Conservation (phyloP, 257 asterid genomes). For the Fraxinus cuspidata region DNA sequence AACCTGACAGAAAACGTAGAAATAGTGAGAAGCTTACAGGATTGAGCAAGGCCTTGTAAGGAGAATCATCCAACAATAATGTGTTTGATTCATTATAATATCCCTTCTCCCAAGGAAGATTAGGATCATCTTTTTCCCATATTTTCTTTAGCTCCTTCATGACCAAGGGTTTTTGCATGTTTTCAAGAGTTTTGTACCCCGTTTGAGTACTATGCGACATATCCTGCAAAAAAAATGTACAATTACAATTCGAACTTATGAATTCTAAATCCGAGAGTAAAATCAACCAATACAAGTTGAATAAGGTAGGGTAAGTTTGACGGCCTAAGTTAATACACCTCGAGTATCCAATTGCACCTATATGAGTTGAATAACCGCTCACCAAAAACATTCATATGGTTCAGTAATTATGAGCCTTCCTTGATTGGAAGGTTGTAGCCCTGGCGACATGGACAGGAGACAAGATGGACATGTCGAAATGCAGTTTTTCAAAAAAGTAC, state of each 20-base stretch:
- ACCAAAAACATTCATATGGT: neutral
- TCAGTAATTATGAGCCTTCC: neutral
- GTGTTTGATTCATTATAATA: slow-evolving; percentile 82
- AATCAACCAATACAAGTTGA: neutral
- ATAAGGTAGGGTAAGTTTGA: neutral
- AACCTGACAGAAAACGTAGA: neutral
- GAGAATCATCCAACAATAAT: slow-evolving; percentile 87
- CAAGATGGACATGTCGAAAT: too few relatives aligned
- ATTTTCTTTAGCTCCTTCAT: slow-evolving; percentile 74
- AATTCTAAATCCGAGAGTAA: neutral
- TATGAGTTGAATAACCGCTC: slow-evolving; percentile 14
- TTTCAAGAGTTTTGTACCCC: slow-evolving; percentile 68
- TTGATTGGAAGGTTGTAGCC: neutral
- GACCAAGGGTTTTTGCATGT: slow-evolving; percentile 74
- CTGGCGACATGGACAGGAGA: too few relatives aligned
- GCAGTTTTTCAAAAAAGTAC: too few relatives aligned
- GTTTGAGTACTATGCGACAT: slow-evolving; percentile 65
- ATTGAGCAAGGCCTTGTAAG: slow-evolving; percentile 91
- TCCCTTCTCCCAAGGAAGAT: slow-evolving; percentile 74
- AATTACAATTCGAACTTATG: neutral
- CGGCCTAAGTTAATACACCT: neutral
- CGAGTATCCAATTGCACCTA: neutral
- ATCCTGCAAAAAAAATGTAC: slow-evolving; percentile 58
- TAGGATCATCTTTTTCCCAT: slow-evolving; percentile 62
- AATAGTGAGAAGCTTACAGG: slow-evolving; percentile 58